A percentile compares a stretch with the other conserved stretches of the same genome.
These are phyloP conservation scores for Wickerhamiella allomyrinae DNA, from an alignment of 805 yeast species.

Conservation along the genomic window DNA sequence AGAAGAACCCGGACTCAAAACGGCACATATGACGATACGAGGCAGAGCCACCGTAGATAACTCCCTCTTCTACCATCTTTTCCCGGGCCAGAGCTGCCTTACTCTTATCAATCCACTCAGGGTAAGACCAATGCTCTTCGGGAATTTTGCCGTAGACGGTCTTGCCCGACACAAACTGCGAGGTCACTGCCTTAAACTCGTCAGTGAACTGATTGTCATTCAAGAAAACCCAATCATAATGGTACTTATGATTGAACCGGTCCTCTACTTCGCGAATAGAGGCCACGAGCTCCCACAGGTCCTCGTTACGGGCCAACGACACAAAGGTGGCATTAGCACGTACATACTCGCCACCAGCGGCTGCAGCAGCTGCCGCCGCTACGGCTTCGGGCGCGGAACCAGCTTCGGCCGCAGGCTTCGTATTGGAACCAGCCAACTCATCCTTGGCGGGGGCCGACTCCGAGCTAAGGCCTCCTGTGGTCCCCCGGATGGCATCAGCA, in stretches of 20 bases:
- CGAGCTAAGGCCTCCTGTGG: conserved; percentile 11
- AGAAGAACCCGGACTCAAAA: conserved; percentile 73
- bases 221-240: conserved; percentile 87
- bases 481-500: conserved; percentile 8
- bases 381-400: background rate
- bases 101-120: conserved; percentile 61
- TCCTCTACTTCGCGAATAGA: conserved; percentile 64
- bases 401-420: background rate
- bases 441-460: background rate
- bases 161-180: conserved; percentile 45
- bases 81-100: conserved; percentile 52
- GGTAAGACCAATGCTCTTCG: conserved; percentile 73
- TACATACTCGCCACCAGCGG: conserved; percentile 3
- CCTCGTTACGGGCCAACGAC: conserved; percentile 56
- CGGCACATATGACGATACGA: conserved; percentile 87
- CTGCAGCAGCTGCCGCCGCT: conserved; percentile 3
- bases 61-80: conserved; percentile 36
- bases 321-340: conserved; percentile 32
- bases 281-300: conserved; percentile 39
- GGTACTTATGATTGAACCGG: conserved; percentile 57
- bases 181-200: conserved; percentile 46
- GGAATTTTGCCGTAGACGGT: conserved; percentile 64
- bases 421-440: background rate
- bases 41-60: conserved; percentile 62
- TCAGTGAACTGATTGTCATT: conserved; percentile 66